These are phyloP conservation scores for Endoconidiophora polonica DNA, from an alignment of 2,329 filamentous ascomycete genomes.

Conservation along the genomic window DNA sequence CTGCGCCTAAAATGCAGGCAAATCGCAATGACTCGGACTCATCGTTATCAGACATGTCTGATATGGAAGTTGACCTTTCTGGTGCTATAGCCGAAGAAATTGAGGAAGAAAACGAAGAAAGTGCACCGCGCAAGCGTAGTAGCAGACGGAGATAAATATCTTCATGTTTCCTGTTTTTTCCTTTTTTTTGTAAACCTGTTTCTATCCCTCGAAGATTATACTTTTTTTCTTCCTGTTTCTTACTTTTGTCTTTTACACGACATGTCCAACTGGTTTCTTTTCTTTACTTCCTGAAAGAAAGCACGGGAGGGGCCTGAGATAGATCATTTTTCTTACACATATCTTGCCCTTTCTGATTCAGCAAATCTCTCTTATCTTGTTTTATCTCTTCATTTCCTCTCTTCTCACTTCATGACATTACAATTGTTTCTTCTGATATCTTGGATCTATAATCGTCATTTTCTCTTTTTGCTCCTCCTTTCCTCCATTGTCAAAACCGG, in stretches of 20 bases:
- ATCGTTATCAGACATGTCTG: constrained; percentile 12
- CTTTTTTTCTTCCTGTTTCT: background rate
- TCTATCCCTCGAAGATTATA: background rate
- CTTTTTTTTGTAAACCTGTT: background rate
- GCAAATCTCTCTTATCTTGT: too few species aligned
- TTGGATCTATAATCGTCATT: background rate
- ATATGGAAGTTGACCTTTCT: constrained; percentile 7
- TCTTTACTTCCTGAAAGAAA: too few species aligned
- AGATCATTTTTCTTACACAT: too few species aligned
- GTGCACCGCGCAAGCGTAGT: background rate
- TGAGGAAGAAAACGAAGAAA: background rate
- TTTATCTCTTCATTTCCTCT: too few species aligned
- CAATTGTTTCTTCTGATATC: background rate
- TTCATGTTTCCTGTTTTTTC: background rate
- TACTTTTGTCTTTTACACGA: too few species aligned
- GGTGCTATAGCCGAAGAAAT: constrained; percentile 2
- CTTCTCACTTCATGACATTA: background rate
- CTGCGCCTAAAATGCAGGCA: background rate
- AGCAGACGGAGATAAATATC: background rate
- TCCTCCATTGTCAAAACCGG: background rate
- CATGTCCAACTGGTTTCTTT: too few species aligned
- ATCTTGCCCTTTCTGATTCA: too few species aligned
- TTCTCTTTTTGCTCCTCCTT: background rate
- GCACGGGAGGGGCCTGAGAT: too few species aligned
- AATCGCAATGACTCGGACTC: constrained; percentile 7